A percentile compares a stretch with the other conserved stretches of the same genome.
phyloP scores from a whole-genome alignment of 2,329 filamentous ascomycete species.

The Alternaria ventricosa region DNA sequence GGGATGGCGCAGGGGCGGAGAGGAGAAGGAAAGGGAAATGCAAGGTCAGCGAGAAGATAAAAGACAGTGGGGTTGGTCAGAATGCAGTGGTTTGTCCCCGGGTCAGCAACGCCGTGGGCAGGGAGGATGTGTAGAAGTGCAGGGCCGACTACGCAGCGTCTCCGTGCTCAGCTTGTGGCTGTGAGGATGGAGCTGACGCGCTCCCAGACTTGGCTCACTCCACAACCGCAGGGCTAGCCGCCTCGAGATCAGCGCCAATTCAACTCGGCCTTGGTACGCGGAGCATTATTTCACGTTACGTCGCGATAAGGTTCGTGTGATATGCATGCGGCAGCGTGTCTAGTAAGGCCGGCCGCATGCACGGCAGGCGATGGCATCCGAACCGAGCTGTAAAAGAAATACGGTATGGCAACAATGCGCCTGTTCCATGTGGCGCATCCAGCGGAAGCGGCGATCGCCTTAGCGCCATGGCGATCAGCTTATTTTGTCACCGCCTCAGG shows the following conservation, averaged over 20 bases:
- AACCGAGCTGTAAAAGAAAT: not conserved
- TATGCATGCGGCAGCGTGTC: slow-evolving; percentile 1
- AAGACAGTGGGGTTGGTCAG: slow-evolving; percentile 13
- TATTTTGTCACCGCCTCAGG: slow-evolving; percentile 25
- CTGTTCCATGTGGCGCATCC: slow-evolving; percentile 6
- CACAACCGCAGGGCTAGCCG: slow-evolving; percentile 19
- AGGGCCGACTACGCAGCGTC: not conserved
- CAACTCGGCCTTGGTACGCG: not conserved
- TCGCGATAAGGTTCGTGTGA: slow-evolving; percentile 5
- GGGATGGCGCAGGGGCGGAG: slow-evolving; percentile 32
- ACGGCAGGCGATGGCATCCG: not conserved
- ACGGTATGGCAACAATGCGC: not conserved
- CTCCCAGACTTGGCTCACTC: slow-evolving; percentile 18
- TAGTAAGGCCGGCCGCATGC: not conserved
- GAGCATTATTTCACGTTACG: slow-evolving; percentile 5
- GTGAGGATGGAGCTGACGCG: slow-evolving; percentile 21
- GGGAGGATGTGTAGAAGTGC: slow-evolving; percentile 14
- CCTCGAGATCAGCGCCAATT: slow-evolving; percentile 16
- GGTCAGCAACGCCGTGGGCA: slow-evolving; percentile 21
- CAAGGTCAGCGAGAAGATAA: slow-evolving; percentile 12
- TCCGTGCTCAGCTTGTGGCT: slow-evolving; percentile 16
- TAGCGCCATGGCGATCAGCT: slow-evolving; percentile 25
- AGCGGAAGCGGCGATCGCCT: slow-evolving; percentile 9
- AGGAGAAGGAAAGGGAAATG: slow-evolving; percentile 16
- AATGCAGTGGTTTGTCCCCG: slow-evolving; percentile 7